Evolutionary conservation across 306 rosid species (phyloP).

Genomic region (Ammopiptanthus mongolicus): DNA sequence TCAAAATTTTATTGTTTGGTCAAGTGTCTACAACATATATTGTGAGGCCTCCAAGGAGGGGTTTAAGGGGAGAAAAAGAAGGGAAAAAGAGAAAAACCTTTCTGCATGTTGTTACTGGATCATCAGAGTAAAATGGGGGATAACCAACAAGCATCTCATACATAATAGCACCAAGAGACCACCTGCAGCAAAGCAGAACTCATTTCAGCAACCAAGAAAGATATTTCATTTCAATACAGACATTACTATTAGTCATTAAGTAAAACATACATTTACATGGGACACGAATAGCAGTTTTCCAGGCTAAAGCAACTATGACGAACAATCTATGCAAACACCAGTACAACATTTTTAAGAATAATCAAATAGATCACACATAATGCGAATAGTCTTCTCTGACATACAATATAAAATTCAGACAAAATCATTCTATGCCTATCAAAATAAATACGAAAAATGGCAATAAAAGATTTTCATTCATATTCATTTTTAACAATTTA

Average conservation of each 20-base stretch:
- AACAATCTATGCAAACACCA: neutral
- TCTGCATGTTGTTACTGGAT: slow-evolving; percentile 91
- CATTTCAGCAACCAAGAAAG: neutral
- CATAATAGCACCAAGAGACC: slow-evolving; percentile 98
- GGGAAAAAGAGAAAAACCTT: slow-evolving; percentile 45
- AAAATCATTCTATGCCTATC: neutral
- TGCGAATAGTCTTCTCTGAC: neutral
- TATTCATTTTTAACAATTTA: neutral
- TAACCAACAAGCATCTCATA: slow-evolving; percentile 96
- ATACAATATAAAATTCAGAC: neutral
- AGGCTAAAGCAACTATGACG: neutral
- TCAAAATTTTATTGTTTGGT: neutral
- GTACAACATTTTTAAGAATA: neutral
- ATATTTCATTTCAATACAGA: neutral
- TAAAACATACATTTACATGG: neutral
- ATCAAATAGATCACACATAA: neutral
- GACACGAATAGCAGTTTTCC: neutral
- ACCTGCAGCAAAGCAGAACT: slow-evolving; percentile 54
- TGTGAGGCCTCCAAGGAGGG: neutral
- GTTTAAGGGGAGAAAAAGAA: neutral
- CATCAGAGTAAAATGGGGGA: slow-evolving; percentile 93
- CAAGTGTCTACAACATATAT: neutral
- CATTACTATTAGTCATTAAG: neutral
- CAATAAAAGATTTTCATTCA: neutral
- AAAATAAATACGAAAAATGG: neutral